Evolutionary conservation across 495 filamentous ascomycete species (phyloP), one percentile per base, ranked within the genome.

Genomic region (Tuber melanosporum): DNA sequence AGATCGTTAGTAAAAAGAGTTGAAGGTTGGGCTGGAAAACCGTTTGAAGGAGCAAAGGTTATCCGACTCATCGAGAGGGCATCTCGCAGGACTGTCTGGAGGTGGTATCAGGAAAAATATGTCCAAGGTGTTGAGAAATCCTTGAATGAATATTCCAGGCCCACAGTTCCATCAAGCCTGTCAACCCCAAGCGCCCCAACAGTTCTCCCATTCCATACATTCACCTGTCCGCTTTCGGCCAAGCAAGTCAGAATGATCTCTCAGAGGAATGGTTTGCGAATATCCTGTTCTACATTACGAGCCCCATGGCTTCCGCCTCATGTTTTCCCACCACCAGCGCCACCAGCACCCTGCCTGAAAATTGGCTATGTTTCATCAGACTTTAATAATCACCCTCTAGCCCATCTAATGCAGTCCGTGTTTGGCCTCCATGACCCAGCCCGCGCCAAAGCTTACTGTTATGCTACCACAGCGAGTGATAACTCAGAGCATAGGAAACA

Each of bases 321-420:
- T 7, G 92, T 98, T 3, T 98, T 92, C 82, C 88, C 89, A 19
- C 95, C 95, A 9, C 95, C 95, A 0, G 83, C 88, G 7, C 95
- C 95, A 12, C 96, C 95, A 17, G 87, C 86, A 44, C 94, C 95
- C 0, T 89, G 91, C 77, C 89, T 99, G 52, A 93, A 92, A 79
- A 91, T 99, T 74, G 95, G 95, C 70, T 99, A 99, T 83, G 91
- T 99, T 44, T 98, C 95, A 2, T 98, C 95, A 0, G 95, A 99
- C 84, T 99, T 99, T 85, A 99, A 99, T 83, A 99, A 99, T 83
- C 95, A 99, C 82, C 95, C 95, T 46, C 87, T 99, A 62, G 95
- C 96, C 8, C 73, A 74, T 74, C 88, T 88, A 78, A 99, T 99
- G 95, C 95, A 99, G 84, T 98, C 95, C 7, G 95, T 98, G 8